Base-by-base conservation (phyloP, 768 basidiomycete genomes). In the Tephrocybe sp. region DNA sequence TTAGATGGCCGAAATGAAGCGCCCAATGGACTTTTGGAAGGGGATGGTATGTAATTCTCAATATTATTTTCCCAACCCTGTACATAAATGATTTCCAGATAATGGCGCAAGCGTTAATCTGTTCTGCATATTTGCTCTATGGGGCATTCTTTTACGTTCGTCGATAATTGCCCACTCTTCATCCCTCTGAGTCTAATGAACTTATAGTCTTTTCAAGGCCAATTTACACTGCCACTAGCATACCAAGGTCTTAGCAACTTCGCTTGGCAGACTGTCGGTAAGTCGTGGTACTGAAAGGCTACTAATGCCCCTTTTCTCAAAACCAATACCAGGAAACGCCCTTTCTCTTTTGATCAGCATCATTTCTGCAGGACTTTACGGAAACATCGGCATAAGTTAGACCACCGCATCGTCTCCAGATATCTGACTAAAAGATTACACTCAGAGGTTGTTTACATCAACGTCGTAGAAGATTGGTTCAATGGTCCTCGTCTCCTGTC, bases 1-100 rank as follows among this genome's bases (percentile, higher is more conserved):
- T n/a, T 63, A 82, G 64, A 74, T 84, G 74, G 77, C 80, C 2
- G 83, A 85, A 62, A 84, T 85, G 83, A 71, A 75, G 19, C 72
- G 82, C 4, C 83, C 83, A 1, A 78, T 79, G 76, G 83, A 84
- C 57, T 85, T 85, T 59, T 83, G 80, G 79, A 83, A 83, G 57
- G 82, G 77, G 33, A 82, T 83, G 79, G 78, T 78, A 21, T 24
- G 67, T 54, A n/a, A n/a, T n/a, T n/a, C n/a, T n/a, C n/a, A n/a
- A n/a, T n/a, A n/a, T n/a, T n/a, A n/a, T n/a, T n/a, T n/a, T n/a
- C n/a, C n/a, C n/a, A n/a, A n/a, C n/a, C n/a, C n/a, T n/a, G 6
- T 6, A 38, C 37, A 50, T 25, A 45, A 39, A 7, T 12, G 16
- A 7, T 24, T 9, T 34, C 8, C 24, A 74, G 72, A 55, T 62